Evolutionary conservation across 2,329 filamentous ascomycete genomes (phyloP).

Genomic region (Mariannaea elegans): DNA sequence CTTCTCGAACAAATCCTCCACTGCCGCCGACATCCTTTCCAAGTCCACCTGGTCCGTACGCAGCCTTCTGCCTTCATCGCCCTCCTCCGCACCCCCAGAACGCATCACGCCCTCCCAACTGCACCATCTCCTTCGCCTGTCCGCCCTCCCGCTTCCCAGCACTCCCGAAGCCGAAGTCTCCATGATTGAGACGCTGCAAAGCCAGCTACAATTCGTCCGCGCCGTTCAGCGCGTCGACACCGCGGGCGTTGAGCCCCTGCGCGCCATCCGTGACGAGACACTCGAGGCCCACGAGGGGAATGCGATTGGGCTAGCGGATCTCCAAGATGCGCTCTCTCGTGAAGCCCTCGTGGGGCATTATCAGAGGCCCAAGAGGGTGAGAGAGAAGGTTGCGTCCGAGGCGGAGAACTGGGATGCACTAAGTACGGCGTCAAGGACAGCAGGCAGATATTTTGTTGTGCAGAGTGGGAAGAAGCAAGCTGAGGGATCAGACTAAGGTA

Average conservation of each 20-base stretch:
- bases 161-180: slow-evolving; percentile 68
- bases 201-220: slow-evolving; percentile 91
- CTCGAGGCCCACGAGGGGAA: slow-evolving; percentile 65
- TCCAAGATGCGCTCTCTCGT: slow-evolving; percentile 63
- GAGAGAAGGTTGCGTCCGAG: slow-evolving; percentile 50
- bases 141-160: slow-evolving; percentile 80
- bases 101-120: slow-evolving; percentile 74
- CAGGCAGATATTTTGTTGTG: slow-evolving; percentile 81
- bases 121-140: slow-evolving; percentile 86
- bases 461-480: slow-evolving; percentile 62
- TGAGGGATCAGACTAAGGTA: slow-evolving; percentile 32
- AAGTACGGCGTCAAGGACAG: slow-evolving; percentile 69
- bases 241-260: slow-evolving; percentile 74
- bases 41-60: slow-evolving; percentile 85
- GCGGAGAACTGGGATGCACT: slow-evolving; percentile 77
- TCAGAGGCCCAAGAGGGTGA: slow-evolving; percentile 52
- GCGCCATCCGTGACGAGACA: slow-evolving; percentile 85
- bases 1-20: slow-evolving; percentile 27
- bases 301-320: slow-evolving; percentile 65
- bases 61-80: slow-evolving; percentile 68
- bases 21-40: slow-evolving; percentile 62
- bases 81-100: slow-evolving; percentile 42
- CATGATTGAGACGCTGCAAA: slow-evolving; percentile 79
- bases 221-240: slow-evolving; percentile 85
- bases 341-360: slow-evolving; percentile 71